Conservation (phyloP, 2,329 filamentous ascomycete genomes). For the Lomentospora prolificans region DNA sequence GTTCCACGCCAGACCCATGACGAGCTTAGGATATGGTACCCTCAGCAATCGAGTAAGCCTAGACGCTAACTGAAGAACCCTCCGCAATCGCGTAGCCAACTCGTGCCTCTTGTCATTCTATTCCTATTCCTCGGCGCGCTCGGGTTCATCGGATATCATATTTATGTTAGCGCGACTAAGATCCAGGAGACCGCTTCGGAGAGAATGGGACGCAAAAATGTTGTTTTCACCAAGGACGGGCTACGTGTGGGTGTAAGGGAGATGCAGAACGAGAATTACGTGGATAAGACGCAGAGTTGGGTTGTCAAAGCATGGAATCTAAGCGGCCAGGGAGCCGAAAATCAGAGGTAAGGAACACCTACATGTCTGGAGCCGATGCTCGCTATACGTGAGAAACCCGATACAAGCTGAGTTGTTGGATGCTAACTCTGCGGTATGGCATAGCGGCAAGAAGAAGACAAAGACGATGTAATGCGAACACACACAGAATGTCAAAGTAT, state of each 20-base stretch:
- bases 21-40: background rate
- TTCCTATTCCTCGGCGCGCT: slow-evolving; percentile 45
- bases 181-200: slow-evolving; percentile 56
- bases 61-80: background rate
- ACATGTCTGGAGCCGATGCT: background rate
- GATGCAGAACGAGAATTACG: slow-evolving; percentile 57
- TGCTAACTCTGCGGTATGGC: background rate
- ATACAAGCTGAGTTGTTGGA: background rate
- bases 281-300: slow-evolving; percentile 62
- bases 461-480: too few relatives aligned
- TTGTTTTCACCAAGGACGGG: slow-evolving; percentile 67
- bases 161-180: slow-evolving; percentile 58
- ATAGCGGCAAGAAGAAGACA: background rate
- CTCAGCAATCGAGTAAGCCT: background rate
- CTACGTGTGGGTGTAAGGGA: slow-evolving; percentile 63
- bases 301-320: slow-evolving; percentile 59
- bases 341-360: slow-evolving; percentile 13
- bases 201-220: slow-evolving; percentile 66
- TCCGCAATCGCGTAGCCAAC: slow-evolving; percentile 32
- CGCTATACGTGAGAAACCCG: background rate
- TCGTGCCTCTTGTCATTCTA: slow-evolving; percentile 58
- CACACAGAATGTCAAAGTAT: too few relatives aligned
- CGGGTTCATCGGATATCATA: slow-evolving; percentile 61
- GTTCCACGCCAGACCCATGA: too few relatives aligned
- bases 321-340: slow-evolving; percentile 24